Percentiles rank a stretch among this genome's conserved stretches.
Evolutionary conservation across 2,329 filamentous ascomycete species (phyloP).

Genomic region (Westerdykella ornata): DNA sequence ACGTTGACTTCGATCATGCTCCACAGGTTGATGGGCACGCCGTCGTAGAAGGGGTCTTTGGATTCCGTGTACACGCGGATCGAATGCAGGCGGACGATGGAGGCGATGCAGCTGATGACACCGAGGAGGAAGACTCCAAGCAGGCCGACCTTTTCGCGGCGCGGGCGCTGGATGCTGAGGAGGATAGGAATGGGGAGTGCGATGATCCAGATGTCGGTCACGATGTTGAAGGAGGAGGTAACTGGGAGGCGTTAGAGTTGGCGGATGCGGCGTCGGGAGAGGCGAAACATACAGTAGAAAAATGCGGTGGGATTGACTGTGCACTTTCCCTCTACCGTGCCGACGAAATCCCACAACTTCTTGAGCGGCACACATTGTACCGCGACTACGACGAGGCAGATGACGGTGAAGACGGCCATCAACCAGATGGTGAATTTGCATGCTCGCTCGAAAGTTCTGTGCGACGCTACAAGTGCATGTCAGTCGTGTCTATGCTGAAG

Average conservation of each 20-base stretch:
- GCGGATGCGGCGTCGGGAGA: background rate
- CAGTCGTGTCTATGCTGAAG: background rate
- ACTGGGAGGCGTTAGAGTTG: constrained; percentile 5
- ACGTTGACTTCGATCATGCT: constrained; percentile 84
- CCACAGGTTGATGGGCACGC: constrained; percentile 85
- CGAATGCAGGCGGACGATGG: constrained; percentile 55
- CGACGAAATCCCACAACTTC: constrained; percentile 31
- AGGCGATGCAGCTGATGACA: constrained; percentile 45
- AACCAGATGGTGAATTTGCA: constrained; percentile 23
- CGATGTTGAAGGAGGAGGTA: constrained; percentile 69
- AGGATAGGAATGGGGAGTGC: constrained; percentile 78
- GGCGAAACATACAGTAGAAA: constrained; percentile 25
- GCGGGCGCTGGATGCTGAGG: constrained; percentile 73
- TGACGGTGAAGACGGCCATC: constrained; percentile 18
- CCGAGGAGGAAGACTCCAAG: constrained; percentile 60
- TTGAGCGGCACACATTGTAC: constrained; percentile 29
- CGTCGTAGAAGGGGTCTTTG: constrained; percentile 58
- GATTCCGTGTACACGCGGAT: constrained; percentile 35
- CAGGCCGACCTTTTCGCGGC: constrained; percentile 76
- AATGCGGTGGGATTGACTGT: constrained; percentile 28
- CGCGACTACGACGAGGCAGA: constrained; percentile 21
- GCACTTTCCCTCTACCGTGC: constrained; percentile 20
- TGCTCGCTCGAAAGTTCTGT: constrained; percentile 15
- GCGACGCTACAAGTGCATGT: constrained; percentile 13
- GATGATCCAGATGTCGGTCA: constrained; percentile 79